A percentile compares a stretch with the other conserved stretches of the same genome.
Evolutionary conservation across 2,329 filamentous ascomycete species (phyloP).

Genomic region (Monilinia aucupariae): DNA sequence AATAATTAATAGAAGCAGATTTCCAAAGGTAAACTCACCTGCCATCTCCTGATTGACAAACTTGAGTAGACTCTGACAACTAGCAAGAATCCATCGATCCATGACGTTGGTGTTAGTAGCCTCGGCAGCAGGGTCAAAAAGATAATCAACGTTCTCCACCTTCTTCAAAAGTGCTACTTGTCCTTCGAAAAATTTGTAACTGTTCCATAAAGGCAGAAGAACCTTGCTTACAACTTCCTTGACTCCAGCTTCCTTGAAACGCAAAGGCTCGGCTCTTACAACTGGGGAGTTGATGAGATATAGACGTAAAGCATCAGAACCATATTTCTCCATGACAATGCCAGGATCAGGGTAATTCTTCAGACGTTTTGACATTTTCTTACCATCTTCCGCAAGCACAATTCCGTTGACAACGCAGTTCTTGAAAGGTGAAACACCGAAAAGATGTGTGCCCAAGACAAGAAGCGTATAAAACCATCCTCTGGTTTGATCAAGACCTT

Average conservation of each 20-base stretch:
- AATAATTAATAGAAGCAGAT: background rate
- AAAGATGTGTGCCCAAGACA: conserved; percentile 82
- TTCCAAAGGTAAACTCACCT: conserved; percentile 44
- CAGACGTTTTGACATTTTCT: conserved; percentile 97
- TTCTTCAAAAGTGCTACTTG: conserved; percentile 85
- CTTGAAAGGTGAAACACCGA: conserved; percentile 79
- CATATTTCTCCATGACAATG: conserved; percentile 79
- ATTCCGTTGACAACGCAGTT: conserved; percentile 97
- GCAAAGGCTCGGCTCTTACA: conserved; percentile 80
- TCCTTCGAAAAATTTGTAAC: conserved; percentile 91
- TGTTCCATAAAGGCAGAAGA: conserved; percentile 88
- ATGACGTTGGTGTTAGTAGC: conserved; percentile 82
- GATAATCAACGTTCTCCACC: conserved; percentile 67
- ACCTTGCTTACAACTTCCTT: conserved; percentile 94
- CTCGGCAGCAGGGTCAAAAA: conserved; percentile 71
- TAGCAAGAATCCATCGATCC: conserved; percentile 92
- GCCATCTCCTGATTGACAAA: conserved; percentile 93
- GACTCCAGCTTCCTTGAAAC: conserved; percentile 87
- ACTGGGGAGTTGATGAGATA: conserved; percentile 97
- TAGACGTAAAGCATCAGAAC: conserved; percentile 86
- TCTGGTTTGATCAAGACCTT: conserved; percentile 87
- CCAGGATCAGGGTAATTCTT: conserved; percentile 93
- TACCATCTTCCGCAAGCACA: conserved; percentile 87
- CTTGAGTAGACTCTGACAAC: conserved; percentile 82
- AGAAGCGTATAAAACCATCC: conserved; percentile 96